Evolutionary conservation across 768 basidiomycete species (phyloP).

Genomic region (Pisolithus albus): DNA sequence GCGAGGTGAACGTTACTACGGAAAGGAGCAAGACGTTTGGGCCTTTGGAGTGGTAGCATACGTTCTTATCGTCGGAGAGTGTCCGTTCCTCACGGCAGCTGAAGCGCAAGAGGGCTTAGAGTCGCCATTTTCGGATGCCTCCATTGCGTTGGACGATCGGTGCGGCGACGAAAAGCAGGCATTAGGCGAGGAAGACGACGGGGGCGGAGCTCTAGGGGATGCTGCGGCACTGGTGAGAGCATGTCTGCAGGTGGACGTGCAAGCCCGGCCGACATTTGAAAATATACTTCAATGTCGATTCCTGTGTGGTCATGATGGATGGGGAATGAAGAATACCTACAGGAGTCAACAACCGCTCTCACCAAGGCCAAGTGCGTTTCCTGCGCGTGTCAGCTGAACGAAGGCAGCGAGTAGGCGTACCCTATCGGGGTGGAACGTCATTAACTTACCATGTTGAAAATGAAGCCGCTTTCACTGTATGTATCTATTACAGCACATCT

Average conservation of each 20-base stretch:
- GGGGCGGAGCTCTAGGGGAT: constrained; percentile 78
- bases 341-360: constrained; percentile 18
- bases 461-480: neutral
- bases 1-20: constrained; percentile 88
- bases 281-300: constrained; percentile 74
- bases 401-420: constrained; percentile 11
- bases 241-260: constrained; percentile 77
- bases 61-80: constrained; percentile 88
- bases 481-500: constrained; percentile 8
- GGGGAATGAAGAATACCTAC: constrained; percentile 40
- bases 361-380: constrained; percentile 29
- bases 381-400: constrained; percentile 21
- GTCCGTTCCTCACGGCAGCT: constrained; percentile 83
- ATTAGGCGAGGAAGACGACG: constrained; percentile 74
- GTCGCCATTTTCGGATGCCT: constrained; percentile 69
- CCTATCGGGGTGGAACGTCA: neutral
- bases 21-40: constrained; percentile 98
- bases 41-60: constrained; percentile 96
- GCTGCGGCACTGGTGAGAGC: constrained; percentile 78
- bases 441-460: neutral
- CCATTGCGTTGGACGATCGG: constrained; percentile 71
- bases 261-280: constrained; percentile 80
- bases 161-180: constrained; percentile 67
- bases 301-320: constrained; percentile 70
- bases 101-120: constrained; percentile 83